Conservation (phyloP, 1,139 yeast genomes). For the Debaryomyces sp. region DNA sequence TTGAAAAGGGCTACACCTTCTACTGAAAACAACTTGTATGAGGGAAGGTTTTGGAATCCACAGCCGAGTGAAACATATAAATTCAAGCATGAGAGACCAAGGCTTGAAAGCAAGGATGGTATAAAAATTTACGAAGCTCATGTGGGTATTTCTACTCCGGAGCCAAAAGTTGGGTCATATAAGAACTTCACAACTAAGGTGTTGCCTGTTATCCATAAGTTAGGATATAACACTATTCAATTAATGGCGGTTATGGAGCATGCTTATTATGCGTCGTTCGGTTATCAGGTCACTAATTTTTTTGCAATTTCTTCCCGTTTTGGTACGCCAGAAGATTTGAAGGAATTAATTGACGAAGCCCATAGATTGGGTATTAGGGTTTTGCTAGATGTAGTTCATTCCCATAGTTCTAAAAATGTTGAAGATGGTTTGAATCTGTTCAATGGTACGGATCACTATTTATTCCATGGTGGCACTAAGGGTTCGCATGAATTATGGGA, state of each 20-base stretch:
- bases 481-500: constrained; percentile 96
- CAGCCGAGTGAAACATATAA: constrained; percentile 41
- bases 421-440: constrained; percentile 91
- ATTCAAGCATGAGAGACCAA: constrained; percentile 69
- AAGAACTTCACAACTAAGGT: constrained; percentile 79
- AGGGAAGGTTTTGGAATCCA: constrained; percentile 95
- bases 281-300: constrained; percentile 92
- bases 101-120: constrained; percentile 45
- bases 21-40: constrained; percentile 51
- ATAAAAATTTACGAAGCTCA: constrained; percentile 94
- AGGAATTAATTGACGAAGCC: constrained; percentile 88
- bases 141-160: constrained; percentile 92
- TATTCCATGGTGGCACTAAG: constrained; percentile 84
- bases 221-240: constrained; percentile 93
- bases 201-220: constrained; percentile 78
- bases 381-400: constrained; percentile 88
- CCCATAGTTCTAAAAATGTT: constrained; percentile 94
- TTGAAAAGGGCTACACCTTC: constrained; percentile 79
- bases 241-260: constrained; percentile 99
- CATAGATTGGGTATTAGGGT: constrained; percentile 88
- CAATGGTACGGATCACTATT: constrained; percentile 95
- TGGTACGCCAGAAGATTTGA: constrained; percentile 94
- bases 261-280: constrained; percentile 96
- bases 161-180: constrained; percentile 81
- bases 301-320: constrained; percentile 88